Evolutionary conservation across 108 stramenopile genomes (phyloP).

Genomic region (Skeletonema menzelii): DNA sequence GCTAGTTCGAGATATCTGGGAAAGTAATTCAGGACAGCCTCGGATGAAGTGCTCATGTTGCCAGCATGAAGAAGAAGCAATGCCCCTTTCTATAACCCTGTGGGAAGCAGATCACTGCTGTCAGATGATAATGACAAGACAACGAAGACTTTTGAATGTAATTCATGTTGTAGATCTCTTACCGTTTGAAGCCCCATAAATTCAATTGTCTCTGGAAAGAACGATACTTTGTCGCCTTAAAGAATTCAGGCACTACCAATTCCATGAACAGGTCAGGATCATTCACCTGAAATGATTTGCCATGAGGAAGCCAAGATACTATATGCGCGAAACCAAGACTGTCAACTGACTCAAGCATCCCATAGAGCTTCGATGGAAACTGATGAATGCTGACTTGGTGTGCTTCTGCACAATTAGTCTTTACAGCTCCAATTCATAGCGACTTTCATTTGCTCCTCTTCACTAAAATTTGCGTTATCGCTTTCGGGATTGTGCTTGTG

Average conservation of each 20-base stretch:
- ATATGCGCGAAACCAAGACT: slow-evolving; percentile 16
- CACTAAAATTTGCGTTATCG: too few species aligned
- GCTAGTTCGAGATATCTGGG: background rate
- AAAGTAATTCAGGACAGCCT: background rate
- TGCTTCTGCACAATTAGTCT: background rate
- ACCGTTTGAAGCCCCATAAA: slow-evolving; percentile 15
- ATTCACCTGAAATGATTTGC: slow-evolving; percentile 64
- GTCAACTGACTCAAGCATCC: background rate
- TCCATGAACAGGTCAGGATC: slow-evolving; percentile 54
- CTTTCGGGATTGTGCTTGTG: too few species aligned
- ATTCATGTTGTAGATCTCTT: background rate
- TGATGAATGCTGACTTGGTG: background rate
- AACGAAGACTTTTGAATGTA: background rate
- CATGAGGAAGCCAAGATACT: slow-evolving; percentile 71
- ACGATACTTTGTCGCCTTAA: slow-evolving; percentile 18
- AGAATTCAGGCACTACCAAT: slow-evolving; percentile 7
- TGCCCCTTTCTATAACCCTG: background rate
- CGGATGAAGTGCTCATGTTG: background rate
- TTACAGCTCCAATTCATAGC: too few species aligned
- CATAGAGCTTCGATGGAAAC: background rate
- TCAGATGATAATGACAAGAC: background rate
- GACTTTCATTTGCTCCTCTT: too few species aligned
- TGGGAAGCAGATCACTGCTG: too few species aligned
- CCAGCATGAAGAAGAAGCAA: background rate
- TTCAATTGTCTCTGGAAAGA: slow-evolving; percentile 10